Evolutionary conservation across 148 eudicot genomes (phyloP), one percentile per base, ranked within the genome.

Genomic region (Chenopodium suecicum): DNA sequence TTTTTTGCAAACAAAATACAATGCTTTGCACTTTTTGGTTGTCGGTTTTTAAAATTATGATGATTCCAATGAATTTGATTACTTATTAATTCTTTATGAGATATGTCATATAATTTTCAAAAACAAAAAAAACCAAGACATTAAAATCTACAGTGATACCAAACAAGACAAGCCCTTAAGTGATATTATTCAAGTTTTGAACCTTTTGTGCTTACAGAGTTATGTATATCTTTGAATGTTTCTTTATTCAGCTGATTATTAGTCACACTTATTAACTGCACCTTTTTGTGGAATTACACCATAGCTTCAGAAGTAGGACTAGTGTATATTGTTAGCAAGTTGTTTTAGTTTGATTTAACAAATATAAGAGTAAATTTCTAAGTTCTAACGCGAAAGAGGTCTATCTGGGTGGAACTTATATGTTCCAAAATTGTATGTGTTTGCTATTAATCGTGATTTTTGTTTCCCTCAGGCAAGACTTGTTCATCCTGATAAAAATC

Each of bases 401-500:
- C 75, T 75, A 46, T 75, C 20, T 76, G 10, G 14, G 47, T 1
- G 6, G 10, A 41, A 0, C 10, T 79, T 70, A 34, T 58, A 44
- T 46, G 66, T 73, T 10, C 7, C 10, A 20, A 63, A 29, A 19
- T 37, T 70, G 31, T 6, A 27, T 16, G 2, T 76, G 46, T 48
- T 14, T 76, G 1, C 67, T 27, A 27, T 46, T 67, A 54, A 44
- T 46, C 29, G 1, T 67, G 10, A 34, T 52, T 44, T 66, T 72
- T 73, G n/a, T 9, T 75, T 54, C 31, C 66, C 77, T 81, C 83
- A 95, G 98, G 98, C 98, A 84, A 93, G 94, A 86, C 72, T 79
- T 76, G 96, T 92, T 82, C 98, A 95, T 81, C 98, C 98, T 78
- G 98, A 95, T 83, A 95, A 95, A 87, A 91, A 95, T 87, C 94